Evolutionary conservation across 306 rosid species (phyloP), one percentile per base, ranked within the genome.

Genomic region (Aeschynomene evenia): DNA sequence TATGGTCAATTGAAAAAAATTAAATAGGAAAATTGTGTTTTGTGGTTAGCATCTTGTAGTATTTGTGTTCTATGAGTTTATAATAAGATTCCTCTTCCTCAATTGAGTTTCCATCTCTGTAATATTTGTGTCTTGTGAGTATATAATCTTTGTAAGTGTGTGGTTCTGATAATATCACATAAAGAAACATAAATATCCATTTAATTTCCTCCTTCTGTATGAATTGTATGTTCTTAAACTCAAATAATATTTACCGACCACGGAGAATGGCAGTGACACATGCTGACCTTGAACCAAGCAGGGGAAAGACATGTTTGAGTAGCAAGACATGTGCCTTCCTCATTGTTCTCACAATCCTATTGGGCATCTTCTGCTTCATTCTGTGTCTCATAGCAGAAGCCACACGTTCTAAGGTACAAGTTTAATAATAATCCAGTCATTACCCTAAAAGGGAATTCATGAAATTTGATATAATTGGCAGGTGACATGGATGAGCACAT

Each of bases 341-440:
- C 18, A 69, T 78, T 16, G 70, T 80, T 33, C 65, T 84, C 29
- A 84, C 91, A 23, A 69, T 87, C 60, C 77, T 90, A 2, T 79
- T 73, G 9, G 96, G 94, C 43, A 68, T 87, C 8, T 59, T 77
- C 15, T 85, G 85, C 79, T 87, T 90, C 89, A 15, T 84, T 70
- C 84, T 90, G 0, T 87, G 94, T 40, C 88, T 87, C 63, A 29
- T 82, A 14, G 86, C 96, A 16, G 96, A 87, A 79, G 80, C 86
- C 40, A 80, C 85, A 3, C 94, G 91, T 36, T 87, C 96, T 34
- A 73, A 77, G 91, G 96, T 87, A 81, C 52, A 20, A 2, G 46
- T 19, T 12, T 18, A 16, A 21, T 18, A 9, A 19, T 9, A 23
- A 36, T 55, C 2, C 6, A 13, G 2, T 34, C 20, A 21, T 12